A percentile compares a stretch with the other conserved stretches of the same genome.
Evolutionary conservation across 257 asterid genomes (phyloP).

Genomic region (Nicotiana attenuata): DNA sequence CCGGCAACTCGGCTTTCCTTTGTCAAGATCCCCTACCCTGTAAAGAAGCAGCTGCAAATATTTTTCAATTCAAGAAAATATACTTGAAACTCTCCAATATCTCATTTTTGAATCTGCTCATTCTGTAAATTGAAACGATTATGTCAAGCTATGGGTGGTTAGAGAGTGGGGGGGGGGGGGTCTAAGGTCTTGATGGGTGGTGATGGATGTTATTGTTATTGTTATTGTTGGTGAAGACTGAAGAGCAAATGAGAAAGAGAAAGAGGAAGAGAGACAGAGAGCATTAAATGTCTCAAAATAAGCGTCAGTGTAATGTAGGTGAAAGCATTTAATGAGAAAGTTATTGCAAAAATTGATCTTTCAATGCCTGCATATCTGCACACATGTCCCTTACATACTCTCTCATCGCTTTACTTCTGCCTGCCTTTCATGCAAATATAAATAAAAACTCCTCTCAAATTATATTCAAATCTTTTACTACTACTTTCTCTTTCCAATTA

Average conservation of each 20-base stretch:
- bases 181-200: not conserved
- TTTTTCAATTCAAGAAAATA: not conserved
- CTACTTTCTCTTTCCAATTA: not conserved
- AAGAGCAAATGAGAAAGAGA: not conserved
- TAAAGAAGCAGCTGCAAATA: not conserved
- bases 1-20: not conserved
- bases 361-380: constrained; percentile 39
- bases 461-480: not conserved
- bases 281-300: constrained; percentile 38
- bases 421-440: not conserved
- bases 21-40: not conserved
- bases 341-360: constrained; percentile 27
- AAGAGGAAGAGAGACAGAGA: constrained; percentile 5
- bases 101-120: not conserved
- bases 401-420: not conserved
- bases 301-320: constrained; percentile 25
- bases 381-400: constrained; percentile 19
- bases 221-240: not conserved
- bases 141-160: constrained; percentile 39
- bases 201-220: not conserved
- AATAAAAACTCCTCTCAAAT: not conserved
- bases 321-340: constrained; percentile 39
- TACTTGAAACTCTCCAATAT: not conserved
- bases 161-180: not conserved
- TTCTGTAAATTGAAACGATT: not conserved